phyloP scores from a whole-genome alignment of 257 asterid species.

The Primulina eburnea region DNA sequence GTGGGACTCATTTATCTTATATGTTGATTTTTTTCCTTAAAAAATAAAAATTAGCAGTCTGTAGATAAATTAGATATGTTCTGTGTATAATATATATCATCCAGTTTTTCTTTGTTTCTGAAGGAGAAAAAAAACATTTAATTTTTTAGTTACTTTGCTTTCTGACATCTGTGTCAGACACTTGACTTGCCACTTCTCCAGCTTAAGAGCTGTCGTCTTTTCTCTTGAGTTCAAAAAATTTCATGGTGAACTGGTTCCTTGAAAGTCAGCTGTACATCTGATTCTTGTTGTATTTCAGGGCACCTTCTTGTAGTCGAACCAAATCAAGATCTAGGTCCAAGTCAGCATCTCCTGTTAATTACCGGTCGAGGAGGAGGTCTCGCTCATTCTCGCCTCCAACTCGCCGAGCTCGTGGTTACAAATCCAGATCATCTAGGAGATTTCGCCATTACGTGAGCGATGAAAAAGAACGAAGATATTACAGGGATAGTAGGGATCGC shows the following conservation, averaged over 20 bases:
- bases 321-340: conserved; percentile 77
- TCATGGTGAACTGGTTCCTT: conserved; percentile 6
- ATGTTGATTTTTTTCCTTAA: conserved; percentile 6
- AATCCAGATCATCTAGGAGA: conserved; percentile 86
- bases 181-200: not conserved
- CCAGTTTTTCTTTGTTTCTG: not conserved
- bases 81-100: not conserved
- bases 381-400: conserved; percentile 76
- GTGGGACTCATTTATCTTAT: not conserved
- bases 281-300: conserved; percentile 46
- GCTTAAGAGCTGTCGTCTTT: not conserved
- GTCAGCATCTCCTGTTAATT: conserved; percentile 70
- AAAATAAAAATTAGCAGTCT: not conserved
- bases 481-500: conserved; percentile 62
- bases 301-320: conserved; percentile 50
- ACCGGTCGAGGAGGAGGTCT: conserved; percentile 63
- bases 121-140: too few species aligned
- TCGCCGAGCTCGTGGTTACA: conserved; percentile 57
- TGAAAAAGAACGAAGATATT: conserved; percentile 64
- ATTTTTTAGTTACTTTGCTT: too few species aligned
- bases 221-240: not conserved
- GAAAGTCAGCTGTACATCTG: conserved; percentile 23
- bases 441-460: conserved; percentile 69
- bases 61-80: conserved; percentile 1
- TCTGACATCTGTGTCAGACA: too few species aligned